Percentiles rank a stretch among this genome's conserved stretches.
Evolutionary conservation across 176 grass and related monocot species (phyloP).

Genomic region (barley (Hordeum vulgare)): MorexV3_pseudomolecules_assembly NC_058519.1:487202517-487203016

Average conservation of each 20-base stretch:
- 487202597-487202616: not conserved
- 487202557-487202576: not conserved
- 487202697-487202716: slow-evolving; percentile 9
- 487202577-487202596: not conserved
- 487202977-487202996: not conserved
- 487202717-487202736: not conserved
- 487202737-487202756: slow-evolving; percentile 15
- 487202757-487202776: not conserved
- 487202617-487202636: not conserved
- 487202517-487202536: not conserved
- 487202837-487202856: not conserved
- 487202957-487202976: not conserved
- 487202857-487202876: not conserved
- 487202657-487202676: not conserved
- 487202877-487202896: not conserved
- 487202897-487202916: not conserved
- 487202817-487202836: not conserved
- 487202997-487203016: not conserved
- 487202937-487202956: not conserved
- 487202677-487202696: slow-evolving; percentile 10
- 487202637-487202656: not conserved
- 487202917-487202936: not conserved
- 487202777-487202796: slow-evolving; percentile 1
- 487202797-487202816: slow-evolving; percentile 17
- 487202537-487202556: not conserved